These are phyloP conservation scores for Alternaria ethzedia DNA, from an alignment of 2,329 filamentous ascomycete species.

Conservation along the genomic window DNA sequence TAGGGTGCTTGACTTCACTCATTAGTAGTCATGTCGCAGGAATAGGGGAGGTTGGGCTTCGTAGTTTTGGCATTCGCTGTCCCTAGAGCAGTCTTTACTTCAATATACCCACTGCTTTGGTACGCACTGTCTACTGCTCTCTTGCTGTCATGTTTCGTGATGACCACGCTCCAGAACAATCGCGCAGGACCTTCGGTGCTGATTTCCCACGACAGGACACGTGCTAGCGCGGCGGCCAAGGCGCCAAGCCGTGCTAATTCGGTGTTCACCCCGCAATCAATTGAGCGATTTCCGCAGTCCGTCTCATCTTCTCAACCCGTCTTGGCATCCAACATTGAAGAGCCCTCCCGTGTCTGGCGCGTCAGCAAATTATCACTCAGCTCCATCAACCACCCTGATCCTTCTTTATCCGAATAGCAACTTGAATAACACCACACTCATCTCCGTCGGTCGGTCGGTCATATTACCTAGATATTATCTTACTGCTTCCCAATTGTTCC, in stretches of 20 bases:
- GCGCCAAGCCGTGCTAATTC: not conserved
- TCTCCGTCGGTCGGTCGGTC: not conserved
- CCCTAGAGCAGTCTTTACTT: not conserved
- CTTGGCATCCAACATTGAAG: not conserved
- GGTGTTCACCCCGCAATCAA: not conserved
- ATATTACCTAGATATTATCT: not conserved
- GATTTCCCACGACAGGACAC: not conserved
- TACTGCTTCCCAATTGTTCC: not conserved
- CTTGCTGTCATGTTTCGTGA: not conserved
- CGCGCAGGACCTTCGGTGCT: not conserved
- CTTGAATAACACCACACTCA: not conserved
- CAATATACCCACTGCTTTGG: not conserved
- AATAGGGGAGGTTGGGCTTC: not conserved
- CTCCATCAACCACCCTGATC: not conserved
- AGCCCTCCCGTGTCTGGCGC: not conserved
- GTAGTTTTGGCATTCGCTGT: not conserved
- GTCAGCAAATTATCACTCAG: not conserved
- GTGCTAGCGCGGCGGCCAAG: not conserved
- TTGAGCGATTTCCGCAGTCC: not conserved
- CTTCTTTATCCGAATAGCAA: not conserved
- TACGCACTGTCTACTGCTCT: not conserved
- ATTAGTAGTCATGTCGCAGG: not conserved
- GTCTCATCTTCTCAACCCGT: not conserved
- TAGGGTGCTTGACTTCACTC: not conserved
- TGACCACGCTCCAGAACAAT: not conserved